Evolutionary conservation across 2,329 filamentous ascomycete species (phyloP).

Genomic region (Aspergillus sergii): DNA sequence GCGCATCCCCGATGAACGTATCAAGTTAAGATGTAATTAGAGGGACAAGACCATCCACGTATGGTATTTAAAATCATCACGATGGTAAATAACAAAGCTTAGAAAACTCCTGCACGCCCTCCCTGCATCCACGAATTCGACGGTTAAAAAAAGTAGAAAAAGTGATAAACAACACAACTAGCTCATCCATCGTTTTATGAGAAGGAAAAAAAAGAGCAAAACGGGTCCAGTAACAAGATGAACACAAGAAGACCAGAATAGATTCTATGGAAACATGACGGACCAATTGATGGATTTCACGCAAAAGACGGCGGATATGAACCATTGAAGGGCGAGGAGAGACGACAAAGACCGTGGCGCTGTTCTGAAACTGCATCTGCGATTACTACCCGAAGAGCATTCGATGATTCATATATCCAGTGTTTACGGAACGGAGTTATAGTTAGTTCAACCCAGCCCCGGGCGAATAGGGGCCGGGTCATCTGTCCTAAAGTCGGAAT

Average conservation of each 20-base stretch:
- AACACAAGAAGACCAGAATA: neutral
- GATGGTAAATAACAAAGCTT: constrained; percentile 1
- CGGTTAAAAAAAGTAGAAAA: neutral
- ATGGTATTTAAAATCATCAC: constrained; percentile 2
- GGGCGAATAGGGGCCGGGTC: neutral
- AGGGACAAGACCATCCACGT: neutral
- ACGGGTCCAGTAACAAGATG: neutral
- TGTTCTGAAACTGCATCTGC: neutral
- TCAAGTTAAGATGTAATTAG: neutral
- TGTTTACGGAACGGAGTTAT: neutral
- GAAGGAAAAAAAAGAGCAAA: neutral
- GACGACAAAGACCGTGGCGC: too few relatives aligned
- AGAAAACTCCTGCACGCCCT: constrained; percentile 5
- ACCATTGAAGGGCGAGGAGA: neutral
- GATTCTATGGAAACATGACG: neutral
- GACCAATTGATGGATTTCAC: neutral
- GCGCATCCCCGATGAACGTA: neutral
- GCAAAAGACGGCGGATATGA: neutral
- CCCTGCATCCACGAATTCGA: neutral
- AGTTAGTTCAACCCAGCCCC: neutral
- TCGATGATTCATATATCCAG: neutral
- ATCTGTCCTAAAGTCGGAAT: neutral
- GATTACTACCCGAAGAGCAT: neutral
- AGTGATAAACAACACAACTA: neutral
- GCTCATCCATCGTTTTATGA: neutral